Base-by-base conservation (phyloP, 75 land plant genomes). In the Cunninghamia lanceolata region DNA sequence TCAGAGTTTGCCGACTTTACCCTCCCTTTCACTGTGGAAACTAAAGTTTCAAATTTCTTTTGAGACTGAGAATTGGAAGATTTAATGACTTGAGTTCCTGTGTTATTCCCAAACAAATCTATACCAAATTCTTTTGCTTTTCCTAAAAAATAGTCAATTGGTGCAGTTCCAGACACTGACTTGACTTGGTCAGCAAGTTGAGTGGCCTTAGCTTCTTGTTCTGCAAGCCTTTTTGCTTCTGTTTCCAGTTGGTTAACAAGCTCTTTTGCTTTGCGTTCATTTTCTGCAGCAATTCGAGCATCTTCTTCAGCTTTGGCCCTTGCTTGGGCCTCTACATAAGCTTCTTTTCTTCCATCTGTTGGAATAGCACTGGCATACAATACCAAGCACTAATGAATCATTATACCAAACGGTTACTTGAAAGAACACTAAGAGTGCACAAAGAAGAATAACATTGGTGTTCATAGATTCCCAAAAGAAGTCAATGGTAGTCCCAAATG, bases 291-390 rank as follows among this genome's bases (percentile, higher is more conserved):
- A 81, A 34, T 82, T 14, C 85, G 85, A 2, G 95, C 99, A 83
- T 94, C 97, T 40, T 96, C 96, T 88, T 98, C 99, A 9, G 99
- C 96, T 86, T 95, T 94, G 56, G 93, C 96, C 84, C 92, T 92
- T 15, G 98, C 96, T 52, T 91, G 56, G 13, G 93, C 91, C 79
- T 92, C 97, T 52, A 89, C 87, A 66, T 92, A 92, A 3, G 93
- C 96, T 84, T 94, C 89, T 63, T 97, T 93, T 88, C 97, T 93
- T 38, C 95, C 96, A 86, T 98, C 99, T 87, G 89, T 90, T 34
- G 99, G 99, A 73, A 98, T 96, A 19, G 91, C 90, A 85, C 99
- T 98, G 89, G 15, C 73, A n/a, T 42, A 42, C 71, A 84, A 66
- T 17, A 53, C 30, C 74, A 83, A 52, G 9, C 56, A 86, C 16